Conservation (phyloP, 2,329 filamentous ascomycete species). For the Ustilaginoidea virens region DNA sequence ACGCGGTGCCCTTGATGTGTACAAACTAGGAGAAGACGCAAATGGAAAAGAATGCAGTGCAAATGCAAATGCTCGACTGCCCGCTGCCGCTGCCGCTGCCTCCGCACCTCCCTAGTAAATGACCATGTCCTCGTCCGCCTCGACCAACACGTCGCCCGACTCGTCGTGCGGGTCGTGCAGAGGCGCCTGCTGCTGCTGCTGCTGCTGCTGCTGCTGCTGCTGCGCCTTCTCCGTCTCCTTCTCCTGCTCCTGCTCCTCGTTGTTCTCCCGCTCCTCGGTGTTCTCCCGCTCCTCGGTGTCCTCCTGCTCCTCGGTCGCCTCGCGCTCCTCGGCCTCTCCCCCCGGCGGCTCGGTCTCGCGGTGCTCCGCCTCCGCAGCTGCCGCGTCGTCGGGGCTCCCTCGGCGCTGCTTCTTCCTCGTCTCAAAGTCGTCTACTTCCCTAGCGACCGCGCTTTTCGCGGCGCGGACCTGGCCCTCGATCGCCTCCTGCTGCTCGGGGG, state of each 20-base stretch:
- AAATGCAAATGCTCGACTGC: too few species aligned
- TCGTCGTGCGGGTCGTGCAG: constrained; percentile 46
- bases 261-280: not conserved
- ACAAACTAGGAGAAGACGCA: too few species aligned
- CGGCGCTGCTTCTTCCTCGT: constrained; percentile 24
- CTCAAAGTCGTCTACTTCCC: constrained; percentile 50
- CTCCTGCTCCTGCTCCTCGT: constrained; percentile 1
- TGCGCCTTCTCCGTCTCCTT: not conserved
- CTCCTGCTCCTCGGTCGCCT: constrained; percentile 1
- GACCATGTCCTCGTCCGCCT: constrained; percentile 78
- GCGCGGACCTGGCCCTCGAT: constrained; percentile 58
- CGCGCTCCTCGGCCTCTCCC: constrained; percentile 6
- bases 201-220: not conserved
- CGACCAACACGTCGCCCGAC: constrained; percentile 61
- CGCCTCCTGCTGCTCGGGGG: constrained; percentile 48
- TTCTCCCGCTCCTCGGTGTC: not conserved
- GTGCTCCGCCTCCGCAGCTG: constrained; percentile 1
- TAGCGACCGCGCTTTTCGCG: constrained; percentile 45
- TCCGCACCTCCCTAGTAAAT: constrained; percentile 66
- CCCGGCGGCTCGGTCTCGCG: constrained; percentile 16
- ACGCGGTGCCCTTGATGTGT: too few species aligned
- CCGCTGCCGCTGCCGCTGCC: too few species aligned
- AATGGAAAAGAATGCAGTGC: too few species aligned
- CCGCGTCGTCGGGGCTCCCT: not conserved
- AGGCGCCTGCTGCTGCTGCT: not conserved